phyloP scores from a whole-genome alignment of 2,329 filamentous ascomycete genomes.

The Camillea tinctor region DNA sequence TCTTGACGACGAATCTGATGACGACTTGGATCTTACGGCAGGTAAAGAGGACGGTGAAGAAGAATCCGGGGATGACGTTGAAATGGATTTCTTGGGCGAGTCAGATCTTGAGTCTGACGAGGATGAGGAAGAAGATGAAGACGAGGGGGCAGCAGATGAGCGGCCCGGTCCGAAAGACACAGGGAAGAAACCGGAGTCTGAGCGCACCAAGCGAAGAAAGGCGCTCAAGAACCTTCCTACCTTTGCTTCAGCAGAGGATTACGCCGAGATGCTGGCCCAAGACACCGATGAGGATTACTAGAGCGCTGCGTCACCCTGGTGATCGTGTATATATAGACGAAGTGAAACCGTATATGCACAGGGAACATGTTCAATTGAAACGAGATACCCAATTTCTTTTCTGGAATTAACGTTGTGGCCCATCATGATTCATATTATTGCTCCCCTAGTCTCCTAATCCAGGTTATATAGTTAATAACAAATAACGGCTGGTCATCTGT shows the following conservation, averaged over 20 bases:
- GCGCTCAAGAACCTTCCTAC: slow-evolving; percentile 86
- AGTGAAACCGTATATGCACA: neutral
- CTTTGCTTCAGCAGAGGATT: slow-evolving; percentile 92
- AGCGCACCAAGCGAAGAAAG: slow-evolving; percentile 65
- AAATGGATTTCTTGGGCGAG: slow-evolving; percentile 34
- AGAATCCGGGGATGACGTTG: slow-evolving; percentile 40
- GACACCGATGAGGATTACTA: slow-evolving; percentile 54
- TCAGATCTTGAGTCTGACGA: slow-evolving; percentile 39
- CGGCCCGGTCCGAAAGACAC: slow-evolving; percentile 43
- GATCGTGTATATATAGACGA: slow-evolving; percentile 19
- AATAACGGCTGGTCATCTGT: neutral
- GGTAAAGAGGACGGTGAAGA: slow-evolving; percentile 39
- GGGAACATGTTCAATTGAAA: neutral
- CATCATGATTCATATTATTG: neutral
- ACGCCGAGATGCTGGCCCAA: slow-evolving; percentile 76
- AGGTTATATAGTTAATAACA: neutral
- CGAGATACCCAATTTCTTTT: neutral
- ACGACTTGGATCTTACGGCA: slow-evolving; percentile 47
- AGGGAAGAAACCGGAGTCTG: slow-evolving; percentile 38
- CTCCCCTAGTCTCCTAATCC: neutral
- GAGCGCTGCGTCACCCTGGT: neutral
- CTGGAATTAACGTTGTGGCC: neutral
- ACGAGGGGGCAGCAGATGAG: slow-evolving; percentile 38
- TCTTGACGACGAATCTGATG: slow-evolving; percentile 48
- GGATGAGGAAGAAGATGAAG: slow-evolving; percentile 41